Conservation (phyloP, 371 early-diverging fungal species). For the Nematocida homosporus region DNA sequence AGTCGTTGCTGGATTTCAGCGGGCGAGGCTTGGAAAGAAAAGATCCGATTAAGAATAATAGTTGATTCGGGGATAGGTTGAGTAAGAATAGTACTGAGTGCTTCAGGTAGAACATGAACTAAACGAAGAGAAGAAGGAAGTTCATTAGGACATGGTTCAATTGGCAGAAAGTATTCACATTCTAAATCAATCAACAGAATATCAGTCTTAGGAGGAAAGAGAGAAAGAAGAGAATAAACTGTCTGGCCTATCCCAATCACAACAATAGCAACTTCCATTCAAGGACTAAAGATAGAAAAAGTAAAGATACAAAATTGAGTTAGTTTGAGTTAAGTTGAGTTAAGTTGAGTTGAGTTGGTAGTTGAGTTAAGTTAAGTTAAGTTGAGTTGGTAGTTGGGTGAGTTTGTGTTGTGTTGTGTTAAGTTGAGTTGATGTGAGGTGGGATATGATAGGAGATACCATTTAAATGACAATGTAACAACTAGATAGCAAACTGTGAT, state of each 20-base stretch:
- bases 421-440: too few relatives aligned
- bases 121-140: too few relatives aligned
- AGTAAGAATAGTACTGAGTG: background rate
- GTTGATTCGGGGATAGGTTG: conserved; percentile 2
- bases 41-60: conserved; percentile 20
- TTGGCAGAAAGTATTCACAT: conserved; percentile 24
- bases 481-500: too few relatives aligned
- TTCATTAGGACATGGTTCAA: background rate
- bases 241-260: background rate
- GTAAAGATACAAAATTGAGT: too few relatives aligned
- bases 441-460: too few relatives aligned
- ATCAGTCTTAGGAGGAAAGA: background rate
- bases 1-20: conserved; percentile 21
- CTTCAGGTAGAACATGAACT: conserved; percentile 1
- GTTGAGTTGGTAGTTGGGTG: too few relatives aligned
- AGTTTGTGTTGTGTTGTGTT: too few relatives aligned
- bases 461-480: too few relatives aligned
- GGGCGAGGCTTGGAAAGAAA: background rate
- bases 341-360: too few relatives aligned
- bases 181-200: conserved; percentile 42
- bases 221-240: background rate
- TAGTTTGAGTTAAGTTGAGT: too few relatives aligned
- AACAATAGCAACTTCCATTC: background rate
- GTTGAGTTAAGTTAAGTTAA: too few relatives aligned
- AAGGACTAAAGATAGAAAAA: conserved; percentile 7